These are phyloP conservation scores for Fraxinus xanthoxyloides DNA, from an alignment of 305 asterid genomes.

Conservation along the genomic window DNA sequence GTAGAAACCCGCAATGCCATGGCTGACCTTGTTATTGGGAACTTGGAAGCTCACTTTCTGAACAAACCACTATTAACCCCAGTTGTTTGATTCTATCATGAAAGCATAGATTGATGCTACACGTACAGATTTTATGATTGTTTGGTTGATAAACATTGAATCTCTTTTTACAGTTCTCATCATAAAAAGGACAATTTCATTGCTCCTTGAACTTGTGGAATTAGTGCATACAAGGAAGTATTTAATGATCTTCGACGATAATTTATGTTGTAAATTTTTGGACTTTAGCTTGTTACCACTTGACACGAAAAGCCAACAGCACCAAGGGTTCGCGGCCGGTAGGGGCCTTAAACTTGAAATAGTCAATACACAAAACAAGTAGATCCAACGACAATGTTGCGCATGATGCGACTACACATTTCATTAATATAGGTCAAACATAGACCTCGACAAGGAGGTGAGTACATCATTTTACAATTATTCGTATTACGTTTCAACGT, in stretches of 20 bases:
- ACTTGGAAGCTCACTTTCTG: conserved; percentile 72
- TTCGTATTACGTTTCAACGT: background rate
- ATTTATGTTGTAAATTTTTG: background rate
- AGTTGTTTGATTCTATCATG: conserved; percentile 38
- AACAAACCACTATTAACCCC: conserved; percentile 61
- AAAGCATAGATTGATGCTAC: background rate
- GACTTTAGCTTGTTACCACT: background rate
- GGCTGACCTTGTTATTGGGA: conserved; percentile 80
- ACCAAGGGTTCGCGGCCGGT: background rate
- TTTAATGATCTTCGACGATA: background rate
- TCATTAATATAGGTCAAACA: background rate
- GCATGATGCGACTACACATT: background rate
- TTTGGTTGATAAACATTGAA: background rate
- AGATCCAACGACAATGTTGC: background rate
- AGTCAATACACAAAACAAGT: background rate
- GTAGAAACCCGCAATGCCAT: conserved; percentile 64
- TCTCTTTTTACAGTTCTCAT: background rate
- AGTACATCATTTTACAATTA: background rate
- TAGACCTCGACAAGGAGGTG: background rate
- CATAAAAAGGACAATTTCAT: background rate
- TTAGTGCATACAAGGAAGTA: background rate
- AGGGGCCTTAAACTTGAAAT: background rate
- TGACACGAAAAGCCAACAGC: background rate
- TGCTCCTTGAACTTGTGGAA: background rate
- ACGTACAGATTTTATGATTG: background rate